Evolutionary conservation across 2,329 filamentous ascomycete genomes (phyloP).

Genomic region (Fusarium sp.): DNA sequence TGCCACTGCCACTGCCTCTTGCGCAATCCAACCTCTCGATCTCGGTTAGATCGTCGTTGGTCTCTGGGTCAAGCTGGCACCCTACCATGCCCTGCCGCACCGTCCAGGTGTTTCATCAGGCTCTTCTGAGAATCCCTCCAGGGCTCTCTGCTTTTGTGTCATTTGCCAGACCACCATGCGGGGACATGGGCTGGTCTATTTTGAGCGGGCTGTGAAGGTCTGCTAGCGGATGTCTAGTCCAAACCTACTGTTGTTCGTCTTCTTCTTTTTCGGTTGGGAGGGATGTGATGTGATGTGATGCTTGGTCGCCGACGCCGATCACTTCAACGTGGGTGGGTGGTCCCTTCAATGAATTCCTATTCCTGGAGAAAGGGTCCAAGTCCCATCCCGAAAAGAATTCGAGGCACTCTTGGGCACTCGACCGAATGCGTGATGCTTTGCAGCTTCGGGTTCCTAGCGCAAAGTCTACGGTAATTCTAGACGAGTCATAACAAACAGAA

Average conservation of each 20-base stretch:
- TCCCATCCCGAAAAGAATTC: constrained; percentile 10
- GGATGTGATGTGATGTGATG: constrained; percentile 1
- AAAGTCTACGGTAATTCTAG: constrained; percentile 28
- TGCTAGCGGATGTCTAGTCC: constrained; percentile 34
- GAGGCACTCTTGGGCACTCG: background rate
- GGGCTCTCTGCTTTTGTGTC: constrained; percentile 21
- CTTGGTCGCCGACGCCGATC: constrained; percentile 38
- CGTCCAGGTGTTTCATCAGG: constrained; percentile 34
- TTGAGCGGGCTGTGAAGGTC: constrained; percentile 24
- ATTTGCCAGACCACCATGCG: constrained; percentile 42
- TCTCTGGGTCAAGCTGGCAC: constrained; percentile 26
- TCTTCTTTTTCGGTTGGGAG: constrained; percentile 21
- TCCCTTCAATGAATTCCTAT: constrained; percentile 6
- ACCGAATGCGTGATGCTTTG: constrained; percentile 15
- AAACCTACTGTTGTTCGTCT: constrained; percentile 21
- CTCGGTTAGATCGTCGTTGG: constrained; percentile 40
- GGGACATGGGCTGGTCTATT: constrained; percentile 43
- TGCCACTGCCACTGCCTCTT: constrained; percentile 17
- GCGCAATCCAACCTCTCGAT: constrained; percentile 33
- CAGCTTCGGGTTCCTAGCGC: constrained; percentile 18
- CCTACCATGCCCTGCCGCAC: constrained; percentile 8
- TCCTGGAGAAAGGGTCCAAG: constrained; percentile 19
- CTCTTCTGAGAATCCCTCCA: constrained; percentile 21
- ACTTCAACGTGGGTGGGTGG: constrained; percentile 14
- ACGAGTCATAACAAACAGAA: constrained; percentile 12